Conservation (phyloP, 2,329 filamentous ascomycete genomes). For the Leptographium lundbergii region DNA sequence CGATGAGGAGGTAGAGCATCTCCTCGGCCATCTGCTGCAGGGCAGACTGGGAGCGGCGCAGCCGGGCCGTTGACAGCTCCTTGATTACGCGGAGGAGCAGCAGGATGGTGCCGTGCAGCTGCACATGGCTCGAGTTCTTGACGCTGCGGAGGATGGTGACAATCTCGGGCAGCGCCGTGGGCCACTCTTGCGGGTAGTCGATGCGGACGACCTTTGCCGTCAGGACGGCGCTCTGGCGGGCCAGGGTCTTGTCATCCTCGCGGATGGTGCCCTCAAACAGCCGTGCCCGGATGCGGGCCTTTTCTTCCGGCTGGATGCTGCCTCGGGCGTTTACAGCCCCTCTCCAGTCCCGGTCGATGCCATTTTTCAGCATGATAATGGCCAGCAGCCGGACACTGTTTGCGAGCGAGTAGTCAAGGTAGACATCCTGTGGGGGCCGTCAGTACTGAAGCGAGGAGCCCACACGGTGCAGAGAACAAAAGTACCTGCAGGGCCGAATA, state of each 20-base stretch:
- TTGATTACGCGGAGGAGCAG: slow-evolving; percentile 81
- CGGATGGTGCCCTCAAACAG: slow-evolving; percentile 65
- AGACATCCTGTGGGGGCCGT: slow-evolving; percentile 47
- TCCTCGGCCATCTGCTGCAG: slow-evolving; percentile 72
- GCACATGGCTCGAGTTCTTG: slow-evolving; percentile 44
- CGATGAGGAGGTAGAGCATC: slow-evolving; percentile 65
- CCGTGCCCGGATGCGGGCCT: slow-evolving; percentile 59
- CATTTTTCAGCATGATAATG: slow-evolving; percentile 91
- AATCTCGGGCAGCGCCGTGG: slow-evolving; percentile 45
- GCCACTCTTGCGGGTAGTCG: slow-evolving; percentile 84
- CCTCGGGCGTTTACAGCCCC: slow-evolving; percentile 42
- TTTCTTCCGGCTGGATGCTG: slow-evolving; percentile 62
- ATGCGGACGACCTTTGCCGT: slow-evolving; percentile 78
- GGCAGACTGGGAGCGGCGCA: slow-evolving; percentile 61
- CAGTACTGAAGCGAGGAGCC: not conserved
- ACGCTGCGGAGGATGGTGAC: slow-evolving; percentile 51
- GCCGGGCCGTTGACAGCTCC: slow-evolving; percentile 69
- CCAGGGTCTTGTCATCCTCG: slow-evolving; percentile 63
- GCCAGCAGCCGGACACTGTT: slow-evolving; percentile 74
- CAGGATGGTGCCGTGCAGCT: slow-evolving; percentile 59
- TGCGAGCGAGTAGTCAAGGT: slow-evolving; percentile 66
- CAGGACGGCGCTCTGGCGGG: slow-evolving; percentile 78
- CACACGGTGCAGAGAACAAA: not conserved
- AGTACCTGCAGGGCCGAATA: slow-evolving; percentile 56
- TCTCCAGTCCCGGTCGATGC: slow-evolving; percentile 90